Evolutionary conservation across 345 rosid species (phyloP), one percentile per base, ranked within the genome.

Genomic region (Salix arbutifolia): DNA sequence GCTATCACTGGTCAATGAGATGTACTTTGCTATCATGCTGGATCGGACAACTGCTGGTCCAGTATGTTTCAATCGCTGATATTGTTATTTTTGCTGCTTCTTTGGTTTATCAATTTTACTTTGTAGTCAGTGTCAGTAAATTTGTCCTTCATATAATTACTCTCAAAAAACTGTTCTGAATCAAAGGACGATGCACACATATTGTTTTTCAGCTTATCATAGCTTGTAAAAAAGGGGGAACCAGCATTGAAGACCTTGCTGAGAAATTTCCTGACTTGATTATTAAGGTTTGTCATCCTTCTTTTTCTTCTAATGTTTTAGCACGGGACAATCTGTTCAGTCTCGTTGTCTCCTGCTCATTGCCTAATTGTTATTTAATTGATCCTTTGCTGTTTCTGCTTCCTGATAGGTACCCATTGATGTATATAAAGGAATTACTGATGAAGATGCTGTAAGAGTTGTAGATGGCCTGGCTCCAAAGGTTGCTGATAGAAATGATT

Each of bases 161-260:
- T 77, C 30, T 2, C 53, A 40, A 3, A 19, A n/a, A 75, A 30
- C 48, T 9, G 25, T 60, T 74, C 58, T 74, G 65, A 44, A 64
- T 31, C 23, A 44, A 44, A 42, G 31, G 71, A 64, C 30, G 72
- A 50, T 67, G 38, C 23, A 74, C 70, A 1, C 28, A 13, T 82
- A n/a, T 52, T 75, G 53, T 56, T 72, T 87, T 77, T 73, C 90
- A 96, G 99, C 82, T 96, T 71, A 96, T 96, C 66, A 96, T 96
- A 80, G 93, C 97, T 70, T 96, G 98, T 78, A 92, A 89, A 65
- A 92, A 94, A 80, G 99, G 98, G 70, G 98, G 99, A 78, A 96
- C 99, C 87, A 94, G 99, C 85, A 96, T 96, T 83, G 99, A 96
- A 85, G 99, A 96, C 83, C 98, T 96, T 70, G 98, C 98, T 18